phyloP scores from a whole-genome alignment of 1,284 basidiomycete genomes.

The Moesziomyces sp. region DNA sequence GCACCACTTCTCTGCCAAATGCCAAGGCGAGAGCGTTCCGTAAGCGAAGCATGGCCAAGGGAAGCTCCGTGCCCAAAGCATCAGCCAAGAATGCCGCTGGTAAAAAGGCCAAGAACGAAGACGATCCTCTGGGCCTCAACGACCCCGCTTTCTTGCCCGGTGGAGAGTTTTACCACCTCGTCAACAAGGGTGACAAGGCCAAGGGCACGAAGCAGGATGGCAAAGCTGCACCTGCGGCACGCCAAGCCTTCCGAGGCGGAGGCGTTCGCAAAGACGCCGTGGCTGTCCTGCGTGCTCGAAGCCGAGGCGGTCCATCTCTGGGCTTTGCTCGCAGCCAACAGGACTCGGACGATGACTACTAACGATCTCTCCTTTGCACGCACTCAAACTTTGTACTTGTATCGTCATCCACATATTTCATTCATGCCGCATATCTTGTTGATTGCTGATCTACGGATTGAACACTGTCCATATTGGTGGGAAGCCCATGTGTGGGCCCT shows the following conservation, averaged over 20 bases:
- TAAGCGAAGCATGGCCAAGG: constrained; percentile 42
- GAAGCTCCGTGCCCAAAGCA: background rate
- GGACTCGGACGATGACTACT: constrained; percentile 27
- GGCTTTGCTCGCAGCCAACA: constrained; percentile 46
- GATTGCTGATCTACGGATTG: constrained; percentile 10
- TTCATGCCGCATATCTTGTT: background rate
- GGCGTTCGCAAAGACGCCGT: constrained; percentile 43
- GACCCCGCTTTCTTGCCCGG: constrained; percentile 61
- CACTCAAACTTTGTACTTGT: constrained; percentile 18
- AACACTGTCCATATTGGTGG: constrained; percentile 60
- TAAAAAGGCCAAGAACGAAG: constrained; percentile 23
- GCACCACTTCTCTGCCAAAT: constrained; percentile 39
- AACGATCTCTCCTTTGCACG: background rate
- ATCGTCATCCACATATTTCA: constrained; percentile 1
- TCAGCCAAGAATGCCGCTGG: constrained; percentile 6
- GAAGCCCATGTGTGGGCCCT: constrained; percentile 66
- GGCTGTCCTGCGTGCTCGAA: constrained; percentile 31
- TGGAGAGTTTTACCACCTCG: constrained; percentile 52
- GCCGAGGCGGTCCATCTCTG: constrained; percentile 35
- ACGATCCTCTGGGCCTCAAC: constrained; percentile 61
- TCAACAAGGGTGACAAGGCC: constrained; percentile 34
- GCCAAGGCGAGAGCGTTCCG: constrained; percentile 51
- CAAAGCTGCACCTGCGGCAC: constrained; percentile 12
- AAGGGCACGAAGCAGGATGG: constrained; percentile 18
- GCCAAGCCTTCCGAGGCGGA: constrained; percentile 39